Percentiles rank a stretch among this genome's conserved stretches.
phyloP scores from a whole-genome alignment of 2,329 filamentous ascomycete genomes.

The Penicillium sp. region DNA sequence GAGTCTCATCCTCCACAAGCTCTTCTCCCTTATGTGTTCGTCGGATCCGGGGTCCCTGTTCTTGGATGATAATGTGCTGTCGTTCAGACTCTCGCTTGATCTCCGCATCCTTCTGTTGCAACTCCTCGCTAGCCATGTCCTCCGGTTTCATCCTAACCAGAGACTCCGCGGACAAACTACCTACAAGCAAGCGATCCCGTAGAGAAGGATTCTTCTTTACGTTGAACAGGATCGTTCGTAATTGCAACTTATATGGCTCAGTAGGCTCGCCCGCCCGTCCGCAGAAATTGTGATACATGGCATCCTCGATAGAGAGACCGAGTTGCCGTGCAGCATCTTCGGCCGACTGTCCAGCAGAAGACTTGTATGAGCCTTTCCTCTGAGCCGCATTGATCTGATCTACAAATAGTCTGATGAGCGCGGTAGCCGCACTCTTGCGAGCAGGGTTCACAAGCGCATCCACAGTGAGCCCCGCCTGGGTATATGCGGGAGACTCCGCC shows the following conservation, averaged over 20 bases:
- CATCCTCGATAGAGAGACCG: slow-evolving; percentile 80
- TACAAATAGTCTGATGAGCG: slow-evolving; percentile 72
- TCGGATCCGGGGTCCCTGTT: slow-evolving; percentile 77
- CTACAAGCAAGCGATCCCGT: slow-evolving; percentile 74
- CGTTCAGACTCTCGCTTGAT: slow-evolving; percentile 63
- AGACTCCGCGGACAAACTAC: slow-evolving; percentile 72
- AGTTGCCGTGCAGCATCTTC: slow-evolving; percentile 71
- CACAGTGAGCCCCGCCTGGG: slow-evolving; percentile 43
- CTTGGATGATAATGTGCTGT: slow-evolving; percentile 77
- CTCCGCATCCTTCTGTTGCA: slow-evolving; percentile 68
- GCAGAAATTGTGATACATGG: slow-evolving; percentile 61
- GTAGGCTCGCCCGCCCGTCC: slow-evolving; percentile 59
- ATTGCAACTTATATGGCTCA: slow-evolving; percentile 65
- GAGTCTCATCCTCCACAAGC: slow-evolving; percentile 75
- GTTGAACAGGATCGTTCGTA: slow-evolving; percentile 81
- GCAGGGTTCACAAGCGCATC: slow-evolving; percentile 64
- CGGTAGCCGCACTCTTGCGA: slow-evolving; percentile 72
- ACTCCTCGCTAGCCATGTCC: slow-evolving; percentile 89
- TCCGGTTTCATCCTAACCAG: slow-evolving; percentile 88
- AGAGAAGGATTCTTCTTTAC: slow-evolving; percentile 86
- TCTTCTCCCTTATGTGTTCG: slow-evolving; percentile 96
- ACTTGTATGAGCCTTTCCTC: slow-evolving; percentile 67
- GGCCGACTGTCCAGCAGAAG: slow-evolving; percentile 68
- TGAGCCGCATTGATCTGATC: slow-evolving; percentile 70
- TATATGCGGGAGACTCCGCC: slow-evolving; percentile 41